A percentile compares a stretch with the other conserved stretches of the same genome.
These are phyloP conservation scores for Diaporthe aspalathi DNA, from an alignment of 2,329 filamentous ascomycete genomes.

Conservation along the genomic window DNA sequence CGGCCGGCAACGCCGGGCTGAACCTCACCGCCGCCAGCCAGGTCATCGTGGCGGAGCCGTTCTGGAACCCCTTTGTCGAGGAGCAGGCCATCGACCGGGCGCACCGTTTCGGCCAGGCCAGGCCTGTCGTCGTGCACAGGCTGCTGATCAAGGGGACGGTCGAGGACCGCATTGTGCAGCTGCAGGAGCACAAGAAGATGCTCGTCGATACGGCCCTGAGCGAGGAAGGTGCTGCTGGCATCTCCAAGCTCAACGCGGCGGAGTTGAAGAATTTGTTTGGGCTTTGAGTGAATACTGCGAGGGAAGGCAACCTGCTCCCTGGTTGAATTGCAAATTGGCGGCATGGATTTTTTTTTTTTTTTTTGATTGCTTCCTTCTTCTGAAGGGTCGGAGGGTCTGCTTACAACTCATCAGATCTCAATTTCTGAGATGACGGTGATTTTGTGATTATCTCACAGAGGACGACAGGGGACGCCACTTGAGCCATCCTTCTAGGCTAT, in stretches of 20 bases:
- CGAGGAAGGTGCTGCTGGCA: constrained; percentile 58
- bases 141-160: constrained; percentile 80
- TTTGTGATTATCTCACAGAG: not conserved
- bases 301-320: no score
- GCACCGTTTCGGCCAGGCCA: constrained; percentile 82
- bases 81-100: constrained; percentile 89
- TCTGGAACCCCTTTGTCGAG: constrained; percentile 92
- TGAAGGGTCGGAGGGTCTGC: no score
- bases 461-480: no score
- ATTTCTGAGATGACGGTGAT: not conserved
- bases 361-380: not conserved
- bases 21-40: constrained; percentile 84
- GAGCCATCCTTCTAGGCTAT: not conserved
- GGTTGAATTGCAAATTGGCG: no score
- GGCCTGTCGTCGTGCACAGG: constrained; percentile 79
- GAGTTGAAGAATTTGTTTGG: constrained; percentile 32
- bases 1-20: constrained; percentile 83
- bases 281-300: not conserved
- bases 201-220: constrained; percentile 82
- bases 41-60: constrained; percentile 88
- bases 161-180: constrained; percentile 81
- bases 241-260: not conserved
- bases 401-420: not conserved
- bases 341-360: not conserved
- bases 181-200: constrained; percentile 82